Base-by-base conservation (phyloP, 2,329 filamentous ascomycete genomes). In the Cadophora luteo-olivacea region DNA sequence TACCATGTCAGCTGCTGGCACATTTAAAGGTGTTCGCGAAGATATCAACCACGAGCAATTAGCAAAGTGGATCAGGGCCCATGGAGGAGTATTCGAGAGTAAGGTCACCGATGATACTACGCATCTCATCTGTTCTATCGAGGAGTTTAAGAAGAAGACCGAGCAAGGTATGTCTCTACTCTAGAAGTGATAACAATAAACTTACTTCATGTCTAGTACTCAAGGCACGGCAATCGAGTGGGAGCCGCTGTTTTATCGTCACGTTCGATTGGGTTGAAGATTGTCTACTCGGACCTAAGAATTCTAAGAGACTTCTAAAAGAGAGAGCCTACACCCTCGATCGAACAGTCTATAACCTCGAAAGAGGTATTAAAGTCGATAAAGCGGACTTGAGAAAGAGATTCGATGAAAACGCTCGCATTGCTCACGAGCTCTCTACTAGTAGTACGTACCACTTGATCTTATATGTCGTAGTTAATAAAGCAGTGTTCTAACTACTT, bases 91-190 rank as follows among this genome's bases (percentile, higher is more conserved):
- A 1, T 91, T 89, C 76, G 79, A 81, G 0, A 77, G 81, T 0
- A 80, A 82, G 0, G 79, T 93, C 22, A 82, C 82, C 32, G 77
- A 82, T 0, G 74, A 81, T 0, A 87, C 91, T 11, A 97, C 93
- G 0, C 93, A 97, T 79, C 81, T 97, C 0, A 84, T 97, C 25
- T 87, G 88, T 65, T 88, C 87, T 0, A 81, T 85, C 61, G 84
- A 88, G 41, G 86, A 89, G 19, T 94, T 88, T 78, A 84, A 85
- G 70, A 75, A 73, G 38, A 73, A 69, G 45, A 51, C 33, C 25
- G 7, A 32, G 0, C 69, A 74, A 68, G 72, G 74, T 77, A 73
- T 58, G 73, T 66, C 32, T 22, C 5, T 22, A n/a, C 6, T 22
- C 19, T 45, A 45, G 8, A 11, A n/a, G 22, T n/a, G n/a, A 7